Percentiles rank a stretch among this genome's conserved stretches.
phyloP scores from a whole-genome alignment of 148 eudicot species.

The Pharnaceum exiguum region DNA sequence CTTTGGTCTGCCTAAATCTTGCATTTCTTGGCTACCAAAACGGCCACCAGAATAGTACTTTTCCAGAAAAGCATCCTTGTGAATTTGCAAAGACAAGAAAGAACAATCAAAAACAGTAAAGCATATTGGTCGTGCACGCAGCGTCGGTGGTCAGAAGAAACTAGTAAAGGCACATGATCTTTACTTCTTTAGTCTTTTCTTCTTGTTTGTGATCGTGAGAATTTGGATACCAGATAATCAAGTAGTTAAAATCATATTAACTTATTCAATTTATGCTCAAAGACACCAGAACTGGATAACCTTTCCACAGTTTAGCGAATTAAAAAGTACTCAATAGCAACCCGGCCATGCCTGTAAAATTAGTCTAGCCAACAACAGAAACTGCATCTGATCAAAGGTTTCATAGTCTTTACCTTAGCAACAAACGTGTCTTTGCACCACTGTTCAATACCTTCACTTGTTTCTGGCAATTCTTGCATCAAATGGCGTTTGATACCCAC shows the following conservation, averaged over 20 bases:
- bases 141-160: too few species aligned
- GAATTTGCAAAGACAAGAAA: background rate
- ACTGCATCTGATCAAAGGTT: background rate
- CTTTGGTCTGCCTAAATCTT: slow-evolving; percentile 58
- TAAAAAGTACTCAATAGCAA: too few species aligned
- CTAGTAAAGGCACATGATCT: too few species aligned
- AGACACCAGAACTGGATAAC: too few species aligned
- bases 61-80: slow-evolving; percentile 67
- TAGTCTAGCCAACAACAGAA: background rate
- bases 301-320: too few species aligned
- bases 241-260: too few species aligned
- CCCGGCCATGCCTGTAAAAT: too few species aligned
- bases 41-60: slow-evolving; percentile 40
- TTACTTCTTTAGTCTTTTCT: too few species aligned
- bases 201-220: too few species aligned
- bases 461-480: slow-evolving; percentile 65
- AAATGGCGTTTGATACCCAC: slow-evolving; percentile 54
- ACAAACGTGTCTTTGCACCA: slow-evolving; percentile 81
- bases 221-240: too few species aligned
- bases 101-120: background rate
- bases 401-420: slow-evolving; percentile 44
- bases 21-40: slow-evolving; percentile 41
- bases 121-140: too few species aligned
- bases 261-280: too few species aligned
- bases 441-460: slow-evolving; percentile 50